Evolutionary conservation across 345 rosid species (phyloP).

Genomic region (Lepidium didymum): DNA sequence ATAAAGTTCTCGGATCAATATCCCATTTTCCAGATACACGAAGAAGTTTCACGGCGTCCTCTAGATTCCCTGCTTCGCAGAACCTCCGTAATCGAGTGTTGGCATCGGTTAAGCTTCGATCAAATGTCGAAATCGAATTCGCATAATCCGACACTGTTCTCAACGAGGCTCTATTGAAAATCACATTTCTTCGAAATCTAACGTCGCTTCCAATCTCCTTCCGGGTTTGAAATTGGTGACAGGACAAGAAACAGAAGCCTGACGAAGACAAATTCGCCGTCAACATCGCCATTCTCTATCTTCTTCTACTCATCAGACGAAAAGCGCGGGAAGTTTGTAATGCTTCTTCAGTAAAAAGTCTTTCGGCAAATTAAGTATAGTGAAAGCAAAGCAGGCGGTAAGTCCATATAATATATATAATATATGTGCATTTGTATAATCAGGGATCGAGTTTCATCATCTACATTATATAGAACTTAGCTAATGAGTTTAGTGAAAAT

Average conservation of each 20-base stretch:
- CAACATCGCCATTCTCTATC: constrained; percentile 24
- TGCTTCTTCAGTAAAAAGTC: constrained; percentile 2
- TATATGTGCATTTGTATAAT: no score
- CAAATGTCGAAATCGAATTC: constrained; percentile 14
- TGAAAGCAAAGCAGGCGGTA: no score
- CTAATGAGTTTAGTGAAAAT: no score
- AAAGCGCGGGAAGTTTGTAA: constrained; percentile 22
- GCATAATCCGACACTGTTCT: constrained; percentile 6
- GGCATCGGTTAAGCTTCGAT: constrained; percentile 23
- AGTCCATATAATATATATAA: no score
- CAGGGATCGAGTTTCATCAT: no score
- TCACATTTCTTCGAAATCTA: constrained; percentile 14
- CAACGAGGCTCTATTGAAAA: constrained; percentile 21
- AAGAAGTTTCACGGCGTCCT: constrained; percentile 40
- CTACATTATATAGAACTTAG: no score
- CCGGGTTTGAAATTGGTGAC: constrained; percentile 9
- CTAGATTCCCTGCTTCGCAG: constrained; percentile 40
- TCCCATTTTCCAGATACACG: constrained; percentile 22
- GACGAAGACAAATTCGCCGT: constrained; percentile 31
- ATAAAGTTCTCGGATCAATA: constrained; percentile 39
- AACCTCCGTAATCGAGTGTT: constrained; percentile 32
- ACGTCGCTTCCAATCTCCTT: not conserved
- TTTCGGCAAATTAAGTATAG: not conserved
- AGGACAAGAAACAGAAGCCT: constrained; percentile 7
- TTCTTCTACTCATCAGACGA: not conserved